Evolutionary conservation across 441 rosid species (phyloP), one percentile per base, ranked within the genome.

Genomic region (Brassica hybrid): DNA sequence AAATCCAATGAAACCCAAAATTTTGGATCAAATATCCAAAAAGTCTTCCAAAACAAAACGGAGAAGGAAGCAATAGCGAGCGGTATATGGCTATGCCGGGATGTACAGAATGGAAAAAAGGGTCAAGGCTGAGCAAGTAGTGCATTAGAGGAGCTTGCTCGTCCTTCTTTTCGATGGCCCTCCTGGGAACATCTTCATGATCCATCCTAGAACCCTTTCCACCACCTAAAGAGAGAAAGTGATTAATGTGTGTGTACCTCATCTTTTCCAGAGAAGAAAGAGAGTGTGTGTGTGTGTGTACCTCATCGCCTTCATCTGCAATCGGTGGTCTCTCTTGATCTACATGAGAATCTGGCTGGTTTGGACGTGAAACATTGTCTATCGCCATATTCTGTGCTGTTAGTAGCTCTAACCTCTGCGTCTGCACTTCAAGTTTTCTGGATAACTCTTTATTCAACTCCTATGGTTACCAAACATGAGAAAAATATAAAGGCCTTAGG

Each of bases 241-340:
- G 18, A 61, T 71, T 75, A 50, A 12, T 11, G 43, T 75, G 25
- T 54, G 21, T 75, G n/a, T 11, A 21, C 16, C 64, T 59, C 12
- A 3, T 10, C 13, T 19, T 56, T 18, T 56, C 38, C 65, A 61
- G 45, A 63, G 48, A 9, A 54, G 72, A 63, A 21, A 1, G n/a
- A n/a, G n/a, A n/a, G n/a, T n/a, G n/a, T n/a, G n/a, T n/a, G 19
- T 50, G 19, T 7, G 23, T 7, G 10, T 79, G 57, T 84, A 94
- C 99, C 99, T 96, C 99, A 57, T 96, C 99, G 32, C 99, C 99
- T 82, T 96, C 99, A 79, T 94, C 99, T 16, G 97, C 98, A 83
- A 88, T 92, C 32, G 92, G 81, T 85, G 83, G 45, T 75, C 76
- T 82, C 73, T 94, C 98, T 77, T 80, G 90, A 59, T 72, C 30